Conservation (phyloP, 305 asterid species). For the Coffea humblotiana region DNA sequence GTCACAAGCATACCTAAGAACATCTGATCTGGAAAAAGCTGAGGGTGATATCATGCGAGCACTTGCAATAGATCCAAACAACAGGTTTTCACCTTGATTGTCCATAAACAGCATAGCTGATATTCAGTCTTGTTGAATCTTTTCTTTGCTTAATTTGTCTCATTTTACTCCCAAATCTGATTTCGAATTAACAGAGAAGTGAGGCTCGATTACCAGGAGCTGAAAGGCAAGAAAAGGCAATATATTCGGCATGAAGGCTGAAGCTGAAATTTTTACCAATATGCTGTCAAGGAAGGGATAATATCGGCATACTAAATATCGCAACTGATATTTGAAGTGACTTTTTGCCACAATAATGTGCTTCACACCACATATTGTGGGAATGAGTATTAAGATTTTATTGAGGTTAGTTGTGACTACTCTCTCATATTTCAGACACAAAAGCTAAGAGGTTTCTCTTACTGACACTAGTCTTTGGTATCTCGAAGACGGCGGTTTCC, state of each 20-base stretch:
- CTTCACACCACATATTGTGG: too few relatives aligned
- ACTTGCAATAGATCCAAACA: constrained; percentile 68
- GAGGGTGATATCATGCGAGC: constrained; percentile 65
- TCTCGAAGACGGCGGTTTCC: too few relatives aligned
- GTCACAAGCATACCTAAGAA: constrained; percentile 64
- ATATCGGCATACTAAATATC: not conserved
- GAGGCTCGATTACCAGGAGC: constrained; percentile 9
- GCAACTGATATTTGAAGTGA: not conserved
- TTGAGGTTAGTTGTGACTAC: too few relatives aligned
- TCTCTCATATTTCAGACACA: too few relatives aligned
- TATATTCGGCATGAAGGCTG: constrained; percentile 8
- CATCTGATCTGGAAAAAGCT: constrained; percentile 65
- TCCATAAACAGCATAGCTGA: not conserved
- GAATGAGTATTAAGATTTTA: too few relatives aligned
- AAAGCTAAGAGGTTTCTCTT: too few relatives aligned
- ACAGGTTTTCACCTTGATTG: constrained; percentile 42
- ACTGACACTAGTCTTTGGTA: too few relatives aligned
- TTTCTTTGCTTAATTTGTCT: not conserved
- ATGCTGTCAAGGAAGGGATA: constrained; percentile 6
- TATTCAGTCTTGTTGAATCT: not conserved
- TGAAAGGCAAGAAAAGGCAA: constrained; percentile 14
- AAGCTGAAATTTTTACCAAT: not conserved
- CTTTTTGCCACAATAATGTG: too few relatives aligned
- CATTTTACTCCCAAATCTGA: not conserved
- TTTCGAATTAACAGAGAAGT: constrained; percentile 6